Evolutionary conservation across 352 stramenopile genomes (phyloP), one percentile per base, ranked within the genome.

Genomic region (Pythium coloratum): DNA sequence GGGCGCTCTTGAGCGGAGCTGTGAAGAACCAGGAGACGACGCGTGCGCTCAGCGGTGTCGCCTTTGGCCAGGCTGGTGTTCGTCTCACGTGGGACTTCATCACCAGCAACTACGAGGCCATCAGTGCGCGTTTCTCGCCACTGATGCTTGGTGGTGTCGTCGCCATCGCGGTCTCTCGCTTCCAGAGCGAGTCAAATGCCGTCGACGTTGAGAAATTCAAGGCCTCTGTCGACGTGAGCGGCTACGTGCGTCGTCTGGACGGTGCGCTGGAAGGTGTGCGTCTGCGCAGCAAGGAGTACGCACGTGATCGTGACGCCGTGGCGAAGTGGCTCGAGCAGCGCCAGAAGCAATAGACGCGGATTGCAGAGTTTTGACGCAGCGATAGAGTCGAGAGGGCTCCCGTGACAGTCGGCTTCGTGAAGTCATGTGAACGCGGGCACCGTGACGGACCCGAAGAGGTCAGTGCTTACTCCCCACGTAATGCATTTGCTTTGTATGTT

Each of bases 21-120:
- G 82, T 94, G 10, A 82, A 85, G 0, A 72, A 74, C 20, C 86
- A 96, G 66, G 86, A 96, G 38, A 81, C 89, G 50, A 71, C 76
- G 18, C 66, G 62, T 4, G 67, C 82, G 5, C 84, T 96, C 51
- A 70, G 54, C 10, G 81, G 83, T 36, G 78, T 95, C 20, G 78
- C 78, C 3, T 76, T 67, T 44, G 78, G 89, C 36, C 72, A 72
- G 18, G 49, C 71, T 20, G 88, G 82, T 20, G 69, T 57, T 2
- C 70, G 85, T 38, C 66, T 91, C 38, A 77, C 76, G 34, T 96
- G 88, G 88, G 59, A 84, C 24, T 94, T 80, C 59, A 51, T 93
- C 26, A 74, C 88, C 55, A 77, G 80, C 51, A 75, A 94, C 49
- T 93, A 84, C 75, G 81, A 88, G 10, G 50, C 69, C 8, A 53